A percentile compares a stretch with the other conserved stretches of the same genome.
These are phyloP conservation scores for Cordyceps militaris DNA, from an alignment of 2,329 filamentous ascomycete genomes.

Conservation along the genomic window DNA sequence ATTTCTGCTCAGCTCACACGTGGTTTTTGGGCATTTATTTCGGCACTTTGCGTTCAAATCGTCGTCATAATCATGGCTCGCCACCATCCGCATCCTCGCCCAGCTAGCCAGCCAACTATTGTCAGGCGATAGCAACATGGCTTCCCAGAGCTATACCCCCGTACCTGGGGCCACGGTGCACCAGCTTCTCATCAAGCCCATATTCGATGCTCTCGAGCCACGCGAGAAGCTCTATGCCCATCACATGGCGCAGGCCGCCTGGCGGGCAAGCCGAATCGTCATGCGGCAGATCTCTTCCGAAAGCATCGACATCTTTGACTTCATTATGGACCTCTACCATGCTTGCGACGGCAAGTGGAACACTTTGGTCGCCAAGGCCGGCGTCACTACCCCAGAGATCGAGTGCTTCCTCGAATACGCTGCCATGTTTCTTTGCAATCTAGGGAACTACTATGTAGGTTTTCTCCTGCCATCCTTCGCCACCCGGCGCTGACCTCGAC, in stretches of 20 bases:
- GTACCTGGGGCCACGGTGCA: not conserved
- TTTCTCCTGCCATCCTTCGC: not conserved
- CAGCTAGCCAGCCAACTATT: not conserved
- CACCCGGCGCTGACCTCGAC: not conserved
- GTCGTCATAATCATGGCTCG: not conserved
- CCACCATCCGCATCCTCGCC: not conserved
- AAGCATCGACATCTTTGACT: slow-evolving; percentile 48
- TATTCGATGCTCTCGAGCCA: not conserved
- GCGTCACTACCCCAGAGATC: slow-evolving; percentile 36
- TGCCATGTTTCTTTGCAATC: slow-evolving; percentile 49
- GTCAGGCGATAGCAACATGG: not conserved
- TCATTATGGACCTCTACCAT: slow-evolving; percentile 46
- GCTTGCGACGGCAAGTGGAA: slow-evolving; percentile 45
- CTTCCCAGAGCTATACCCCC: not conserved
- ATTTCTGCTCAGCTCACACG: not conserved
- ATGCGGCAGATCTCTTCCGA: slow-evolving; percentile 53
- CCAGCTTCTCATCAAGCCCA: not conserved
- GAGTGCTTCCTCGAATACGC: slow-evolving; percentile 47
- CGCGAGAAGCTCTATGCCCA: slow-evolving; percentile 55
- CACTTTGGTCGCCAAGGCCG: slow-evolving; percentile 30
- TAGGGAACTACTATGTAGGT: slow-evolving; percentile 51
- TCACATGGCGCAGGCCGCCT: slow-evolving; percentile 45
- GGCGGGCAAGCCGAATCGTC: slow-evolving; percentile 47
- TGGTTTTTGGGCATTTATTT: not conserved
- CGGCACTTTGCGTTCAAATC: not conserved